Evolutionary conservation across 179 eudicot genomes (phyloP).

Genomic region (Gypsophila paniculata): DNA sequence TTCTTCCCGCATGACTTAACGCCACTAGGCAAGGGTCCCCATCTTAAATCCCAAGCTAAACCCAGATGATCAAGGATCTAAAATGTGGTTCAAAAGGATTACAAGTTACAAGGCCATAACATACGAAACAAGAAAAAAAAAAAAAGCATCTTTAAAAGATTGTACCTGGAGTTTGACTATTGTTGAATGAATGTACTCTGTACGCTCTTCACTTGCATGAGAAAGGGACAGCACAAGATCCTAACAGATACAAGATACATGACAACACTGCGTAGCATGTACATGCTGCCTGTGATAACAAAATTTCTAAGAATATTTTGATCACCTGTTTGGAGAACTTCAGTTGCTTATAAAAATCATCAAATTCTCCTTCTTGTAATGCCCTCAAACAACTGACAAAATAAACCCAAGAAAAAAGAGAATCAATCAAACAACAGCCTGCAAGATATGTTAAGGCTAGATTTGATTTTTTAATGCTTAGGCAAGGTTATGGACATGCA

Average conservation of each 20-base stretch:
- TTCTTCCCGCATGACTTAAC: conserved; percentile 28
- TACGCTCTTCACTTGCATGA: conserved; percentile 85
- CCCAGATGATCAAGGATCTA: conserved; percentile 87
- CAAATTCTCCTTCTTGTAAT: conserved; percentile 70
- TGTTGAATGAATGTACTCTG: conserved; percentile 68
- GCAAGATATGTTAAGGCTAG: no score
- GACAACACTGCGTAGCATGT: conserved; percentile 11
- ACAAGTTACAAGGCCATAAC: not conserved
- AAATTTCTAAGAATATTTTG: not conserved
- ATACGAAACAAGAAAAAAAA: not conserved
- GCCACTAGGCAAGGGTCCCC: conserved; percentile 42
- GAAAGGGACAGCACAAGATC: conserved; percentile 71
- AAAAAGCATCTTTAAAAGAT: conserved; percentile 3
- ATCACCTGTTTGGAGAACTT: conserved; percentile 79
- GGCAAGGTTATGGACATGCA: conserved; percentile 7
- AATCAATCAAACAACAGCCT: conserved; percentile 6
- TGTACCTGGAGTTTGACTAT: conserved; percentile 89
- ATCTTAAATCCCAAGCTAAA: conserved; percentile 81
- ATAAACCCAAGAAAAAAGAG: conserved; percentile 13
- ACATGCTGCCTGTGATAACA: conserved; percentile 5
- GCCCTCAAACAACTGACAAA: conserved; percentile 75
- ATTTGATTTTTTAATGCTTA: not conserved
- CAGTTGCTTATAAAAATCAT: conserved; percentile 54
- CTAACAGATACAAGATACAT: conserved; percentile 31
- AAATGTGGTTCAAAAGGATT: conserved; percentile 15